These are phyloP conservation scores for Diospyros lotus DNA, from an alignment of 148 eudicot species.

Conservation along the genomic window DNA sequence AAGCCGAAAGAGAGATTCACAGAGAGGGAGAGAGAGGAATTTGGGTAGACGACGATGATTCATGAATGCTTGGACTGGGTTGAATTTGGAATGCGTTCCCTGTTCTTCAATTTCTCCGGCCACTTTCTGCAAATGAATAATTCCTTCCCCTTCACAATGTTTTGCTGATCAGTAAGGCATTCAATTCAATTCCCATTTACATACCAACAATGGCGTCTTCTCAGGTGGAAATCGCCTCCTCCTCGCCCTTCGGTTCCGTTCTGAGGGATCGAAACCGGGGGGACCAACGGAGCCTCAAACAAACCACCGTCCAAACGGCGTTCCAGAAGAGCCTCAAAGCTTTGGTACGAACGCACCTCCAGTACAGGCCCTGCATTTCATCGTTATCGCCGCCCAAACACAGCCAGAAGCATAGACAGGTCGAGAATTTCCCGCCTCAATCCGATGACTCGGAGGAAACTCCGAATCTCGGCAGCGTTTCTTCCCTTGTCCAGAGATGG, in stretches of 20 bases:
- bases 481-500: constrained; percentile 73
- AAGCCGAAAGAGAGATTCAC: not conserved
- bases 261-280: constrained; percentile 43
- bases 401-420: not conserved
- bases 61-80: too few relatives aligned
- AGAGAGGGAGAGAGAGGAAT: not conserved
- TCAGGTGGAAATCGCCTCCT: constrained; percentile 41
- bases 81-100: not conserved
- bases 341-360: constrained; percentile 35
- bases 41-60: constrained; percentile 1
- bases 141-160: not conserved
- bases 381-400: not conserved
- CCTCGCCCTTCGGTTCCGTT: constrained; percentile 50
- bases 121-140: not conserved
- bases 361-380: constrained; percentile 29
- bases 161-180: not conserved
- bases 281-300: constrained; percentile 16
- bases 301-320: constrained; percentile 19
- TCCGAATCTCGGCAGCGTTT: constrained; percentile 46
- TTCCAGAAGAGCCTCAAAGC: constrained; percentile 37
- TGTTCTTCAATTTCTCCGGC: not conserved
- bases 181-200: not conserved
- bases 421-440: constrained; percentile 16
- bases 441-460: constrained; percentile 13
- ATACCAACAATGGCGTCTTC: constrained; percentile 38